Evolutionary conservation across 768 basidiomycete species (phyloP).

Genomic region (Lactarius vividus): DNA sequence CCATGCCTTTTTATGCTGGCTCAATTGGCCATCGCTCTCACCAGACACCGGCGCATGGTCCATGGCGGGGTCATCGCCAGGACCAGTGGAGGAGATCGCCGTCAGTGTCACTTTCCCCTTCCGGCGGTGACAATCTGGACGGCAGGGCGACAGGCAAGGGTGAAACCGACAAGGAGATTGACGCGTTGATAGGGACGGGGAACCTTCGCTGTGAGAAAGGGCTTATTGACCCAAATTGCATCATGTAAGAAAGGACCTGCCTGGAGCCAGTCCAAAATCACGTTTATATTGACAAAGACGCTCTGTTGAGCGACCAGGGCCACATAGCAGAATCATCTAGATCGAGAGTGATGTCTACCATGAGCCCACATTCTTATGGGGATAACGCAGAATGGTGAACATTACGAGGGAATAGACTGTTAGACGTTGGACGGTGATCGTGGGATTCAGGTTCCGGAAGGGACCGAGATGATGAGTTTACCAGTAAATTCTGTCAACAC

Average conservation of each 20-base stretch:
- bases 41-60: too few relatives aligned
- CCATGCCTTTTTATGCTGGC: too few relatives aligned
- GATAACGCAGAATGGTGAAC: not conserved
- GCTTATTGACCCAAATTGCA: not conserved
- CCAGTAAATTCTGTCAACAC: too few relatives aligned
- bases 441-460: too few relatives aligned
- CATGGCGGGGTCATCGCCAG: not conserved
- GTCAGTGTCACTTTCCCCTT: too few relatives aligned
- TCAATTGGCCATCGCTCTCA: not conserved
- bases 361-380: slow-evolving; percentile 21
- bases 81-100: not conserved
- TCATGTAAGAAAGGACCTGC: not conserved
- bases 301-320: not conserved
- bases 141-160: slow-evolving; percentile 14
- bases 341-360: slow-evolving; percentile 20
- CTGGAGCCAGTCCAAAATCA: not conserved
- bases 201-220: not conserved
- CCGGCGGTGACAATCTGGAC: not conserved
- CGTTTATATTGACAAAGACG: not conserved
- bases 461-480: too few relatives aligned
- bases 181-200: not conserved
- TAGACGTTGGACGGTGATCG: too few relatives aligned
- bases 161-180: not conserved
- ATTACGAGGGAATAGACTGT: too few relatives aligned
- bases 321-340: slow-evolving; percentile 10